Evolutionary conservation across 2,329 filamentous ascomycete species (phyloP).

Genomic region (Elsinoe arachidis): DNA sequence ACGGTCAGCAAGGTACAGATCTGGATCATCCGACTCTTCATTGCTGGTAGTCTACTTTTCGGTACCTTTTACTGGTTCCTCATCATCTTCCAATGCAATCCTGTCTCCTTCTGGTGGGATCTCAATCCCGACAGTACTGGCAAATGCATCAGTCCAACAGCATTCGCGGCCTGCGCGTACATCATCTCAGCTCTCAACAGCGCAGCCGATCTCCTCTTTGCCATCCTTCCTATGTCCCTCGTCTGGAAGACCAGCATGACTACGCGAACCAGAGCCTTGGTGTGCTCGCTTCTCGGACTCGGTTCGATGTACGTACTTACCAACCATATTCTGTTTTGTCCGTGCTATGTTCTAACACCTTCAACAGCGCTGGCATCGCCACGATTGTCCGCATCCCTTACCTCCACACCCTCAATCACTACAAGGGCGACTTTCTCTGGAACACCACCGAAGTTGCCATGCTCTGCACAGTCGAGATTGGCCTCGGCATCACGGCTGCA

Average conservation of each 20-base stretch:
- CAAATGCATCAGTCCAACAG: slow-evolving; percentile 27
- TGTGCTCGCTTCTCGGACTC: slow-evolving; percentile 28
- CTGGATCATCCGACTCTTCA: slow-evolving; percentile 38
- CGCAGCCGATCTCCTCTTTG: slow-evolving; percentile 30
- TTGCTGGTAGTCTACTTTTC: slow-evolving; percentile 36
- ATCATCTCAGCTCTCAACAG: slow-evolving; percentile 25
- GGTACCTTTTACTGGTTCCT: slow-evolving; percentile 44
- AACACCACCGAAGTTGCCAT: slow-evolving; percentile 34
- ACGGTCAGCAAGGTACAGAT: slow-evolving; percentile 38
- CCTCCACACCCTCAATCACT: slow-evolving; percentile 29
- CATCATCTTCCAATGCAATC: slow-evolving; percentile 46
- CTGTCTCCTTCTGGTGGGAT: slow-evolving; percentile 46
- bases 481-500: slow-evolving; percentile 32
- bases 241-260: slow-evolving; percentile 31
- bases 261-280: slow-evolving; percentile 24
- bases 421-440: slow-evolving; percentile 36
- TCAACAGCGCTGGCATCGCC: slow-evolving; percentile 40
- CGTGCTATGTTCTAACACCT: slow-evolving; percentile 3
- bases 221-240: slow-evolving; percentile 30
- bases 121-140: slow-evolving; percentile 29
- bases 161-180: slow-evolving; percentile 14
- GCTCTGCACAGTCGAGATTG: slow-evolving; percentile 28
- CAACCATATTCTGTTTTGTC: not conserved
- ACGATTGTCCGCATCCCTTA: slow-evolving; percentile 41
- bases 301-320: slow-evolving; percentile 23